Evolutionary conservation across 164 flowering plant genomes (phyloP).

Genomic region (Magnolia sinica): DNA sequence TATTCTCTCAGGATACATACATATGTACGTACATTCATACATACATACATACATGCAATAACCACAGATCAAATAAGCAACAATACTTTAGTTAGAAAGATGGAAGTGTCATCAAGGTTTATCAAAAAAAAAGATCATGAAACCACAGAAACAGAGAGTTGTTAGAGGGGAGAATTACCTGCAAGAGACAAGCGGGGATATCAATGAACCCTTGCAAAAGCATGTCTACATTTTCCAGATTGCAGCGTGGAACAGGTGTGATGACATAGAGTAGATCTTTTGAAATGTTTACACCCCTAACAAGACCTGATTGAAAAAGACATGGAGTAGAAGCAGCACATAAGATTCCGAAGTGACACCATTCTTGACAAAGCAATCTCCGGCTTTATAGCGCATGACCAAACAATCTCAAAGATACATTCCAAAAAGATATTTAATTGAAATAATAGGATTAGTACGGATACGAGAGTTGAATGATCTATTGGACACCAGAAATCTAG

Average conservation of each 20-base stretch:
- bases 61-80: too few relatives aligned
- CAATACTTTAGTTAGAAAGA: too few relatives aligned
- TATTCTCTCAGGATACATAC: too few relatives aligned
- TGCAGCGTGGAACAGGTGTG: slow-evolving; percentile 72
- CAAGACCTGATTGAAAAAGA: slow-evolving; percentile 53
- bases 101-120: not conserved
- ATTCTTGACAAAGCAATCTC: not conserved
- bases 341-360: not conserved
- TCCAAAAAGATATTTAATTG: too few relatives aligned
- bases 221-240: slow-evolving; percentile 69
- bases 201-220: slow-evolving; percentile 76
- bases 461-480: too few relatives aligned
- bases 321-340: not conserved
- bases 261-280: slow-evolving; percentile 60
- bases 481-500: too few relatives aligned
- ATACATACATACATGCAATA: too few relatives aligned
- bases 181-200: slow-evolving; percentile 72
- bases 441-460: too few relatives aligned
- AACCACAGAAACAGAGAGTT: not conserved
- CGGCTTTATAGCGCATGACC: too few relatives aligned
- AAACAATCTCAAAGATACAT: too few relatives aligned
- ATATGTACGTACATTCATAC: too few relatives aligned
- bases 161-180: slow-evolving; percentile 40
- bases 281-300: slow-evolving; percentile 69
- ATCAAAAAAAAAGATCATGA: not conserved